A percentile compares a stretch with the other conserved stretches of the same genome.
These are phyloP conservation scores for Alternaria novae-zelandiae DNA, from an alignment of 2,329 filamentous ascomycete species.

Conservation along the genomic window DNA sequence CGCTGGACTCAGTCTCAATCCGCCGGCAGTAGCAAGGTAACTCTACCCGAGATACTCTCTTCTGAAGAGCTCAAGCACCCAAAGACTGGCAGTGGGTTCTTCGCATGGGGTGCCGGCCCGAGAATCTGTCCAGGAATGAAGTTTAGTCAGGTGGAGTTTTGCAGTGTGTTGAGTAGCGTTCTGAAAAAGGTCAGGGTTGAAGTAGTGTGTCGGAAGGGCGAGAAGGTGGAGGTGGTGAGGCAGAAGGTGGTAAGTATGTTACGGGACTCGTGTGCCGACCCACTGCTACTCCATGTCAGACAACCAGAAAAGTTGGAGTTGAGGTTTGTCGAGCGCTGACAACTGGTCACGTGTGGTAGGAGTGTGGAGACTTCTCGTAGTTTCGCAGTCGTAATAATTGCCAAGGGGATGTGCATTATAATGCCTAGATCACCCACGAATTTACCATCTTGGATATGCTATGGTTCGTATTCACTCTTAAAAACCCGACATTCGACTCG, in stretches of 20 bases:
- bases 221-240: neutral
- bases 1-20: slow-evolving; percentile 38
- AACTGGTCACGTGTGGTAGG: too few relatives aligned
- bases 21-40: neutral
- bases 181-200: slow-evolving; percentile 14
- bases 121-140: slow-evolving; percentile 61
- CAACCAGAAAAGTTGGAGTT: slow-evolving; percentile 8
- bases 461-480: too few relatives aligned
- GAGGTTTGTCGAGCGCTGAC: neutral
- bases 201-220: neutral
- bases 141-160: slow-evolving; percentile 64
- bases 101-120: slow-evolving; percentile 59
- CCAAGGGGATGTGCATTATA: too few relatives aligned
- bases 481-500: too few relatives aligned
- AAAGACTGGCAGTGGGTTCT: slow-evolving; percentile 34
- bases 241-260: slow-evolving; percentile 12
- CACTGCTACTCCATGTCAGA: slow-evolving; percentile 19
- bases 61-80: slow-evolving; percentile 12
- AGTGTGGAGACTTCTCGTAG: too few relatives aligned
- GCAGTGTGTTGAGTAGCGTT: slow-evolving; percentile 50
- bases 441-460: too few relatives aligned
- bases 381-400: too few relatives aligned
- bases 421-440: too few relatives aligned
- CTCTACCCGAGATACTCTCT: neutral
- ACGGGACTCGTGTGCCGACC: slow-evolving; percentile 13